Evolutionary conservation across 1,284 basidiomycete species (phyloP), one percentile per base, ranked within the genome.

Genomic region (Cryptococcus sp.): DNA sequence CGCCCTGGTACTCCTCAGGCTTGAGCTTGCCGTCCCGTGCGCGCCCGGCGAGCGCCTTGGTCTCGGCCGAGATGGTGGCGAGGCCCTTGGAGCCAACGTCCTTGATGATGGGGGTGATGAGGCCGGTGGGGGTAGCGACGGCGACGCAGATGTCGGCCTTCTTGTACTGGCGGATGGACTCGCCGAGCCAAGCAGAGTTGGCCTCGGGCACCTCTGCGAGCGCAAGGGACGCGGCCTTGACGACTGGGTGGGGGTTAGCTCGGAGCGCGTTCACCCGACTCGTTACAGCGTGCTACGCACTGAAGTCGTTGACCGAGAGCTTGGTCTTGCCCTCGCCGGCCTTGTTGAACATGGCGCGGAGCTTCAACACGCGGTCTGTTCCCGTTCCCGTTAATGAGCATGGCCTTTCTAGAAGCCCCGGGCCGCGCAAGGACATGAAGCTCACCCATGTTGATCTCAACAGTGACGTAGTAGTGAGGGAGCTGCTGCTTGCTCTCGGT

Each of bases 31-130:
- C 92, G 66, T 97, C 94, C 51, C 95, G 87, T 38, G 96, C 96
- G 79, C 93, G 93, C 81, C 87, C 87, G 2, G 95, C 96, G 45
- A 99, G 85, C 18, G 85, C 79, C 81, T 98, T 99, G 47, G 92
- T 86, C 77, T 94, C 89, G 12, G 91, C 80, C 52, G 93, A 96
- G 75, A 99, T 96, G 44, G 87, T 83, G 1, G 93, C 87, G 57
- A 99, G 83, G 60, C 96, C 96, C 77, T 95, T 94, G 53, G 85
- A 80, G 55, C 91, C 92, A 50, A 86, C 94, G 76, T 98, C 87
- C 79, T 89, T 94, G 69, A 99, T 82, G 70, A 99, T 98, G 39
- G 96, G 96, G 4, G 96, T 99, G 75, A 99, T 98, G 55, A 99
- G 83, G 61, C 96, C 96, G 54, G 84, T 89, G 36, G 95, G 90